Percentiles rank a stretch among this genome's conserved stretches.
Conservation (phyloP, 352 stramenopile species). For the Phytopythium cucurbitacearum region DNA sequence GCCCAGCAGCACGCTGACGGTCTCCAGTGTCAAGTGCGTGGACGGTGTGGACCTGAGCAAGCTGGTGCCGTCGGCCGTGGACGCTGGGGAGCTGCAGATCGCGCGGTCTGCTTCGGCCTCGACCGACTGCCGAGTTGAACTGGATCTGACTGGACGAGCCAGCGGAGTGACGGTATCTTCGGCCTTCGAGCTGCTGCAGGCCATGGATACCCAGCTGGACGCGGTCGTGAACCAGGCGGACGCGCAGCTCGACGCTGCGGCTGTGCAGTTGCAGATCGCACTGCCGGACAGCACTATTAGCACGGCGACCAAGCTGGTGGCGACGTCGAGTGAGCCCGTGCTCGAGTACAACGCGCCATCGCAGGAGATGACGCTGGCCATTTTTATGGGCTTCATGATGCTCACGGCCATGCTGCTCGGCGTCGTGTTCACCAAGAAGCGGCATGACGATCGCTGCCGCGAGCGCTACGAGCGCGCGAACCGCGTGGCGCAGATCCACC, state of each 20-base stretch:
- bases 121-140: too few species aligned
- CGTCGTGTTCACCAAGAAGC: constrained; percentile 50
- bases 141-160: too few species aligned
- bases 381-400: constrained; percentile 47
- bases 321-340: background rate
- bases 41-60: constrained; percentile 13
- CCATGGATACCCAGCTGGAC: constrained; percentile 36
- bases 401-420: constrained; percentile 62
- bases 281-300: constrained; percentile 5
- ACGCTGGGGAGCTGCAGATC: constrained; percentile 18
- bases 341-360: constrained; percentile 39
- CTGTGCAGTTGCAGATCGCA: constrained; percentile 28
- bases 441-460: constrained; percentile 49
- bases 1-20: constrained; percentile 18
- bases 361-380: constrained; percentile 52
- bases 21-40: constrained; percentile 21
- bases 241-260: constrained; percentile 18
- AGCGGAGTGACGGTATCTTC: constrained; percentile 3
- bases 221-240: constrained; percentile 25
- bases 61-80: constrained; percentile 18
- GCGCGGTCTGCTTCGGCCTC: background rate
- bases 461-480: constrained; percentile 54
- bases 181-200: constrained; percentile 34
- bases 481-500: constrained; percentile 60
- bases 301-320: background rate